phyloP scores from a whole-genome alignment of 768 basidiomycete species.

The Dendrothele bispora region DNA sequence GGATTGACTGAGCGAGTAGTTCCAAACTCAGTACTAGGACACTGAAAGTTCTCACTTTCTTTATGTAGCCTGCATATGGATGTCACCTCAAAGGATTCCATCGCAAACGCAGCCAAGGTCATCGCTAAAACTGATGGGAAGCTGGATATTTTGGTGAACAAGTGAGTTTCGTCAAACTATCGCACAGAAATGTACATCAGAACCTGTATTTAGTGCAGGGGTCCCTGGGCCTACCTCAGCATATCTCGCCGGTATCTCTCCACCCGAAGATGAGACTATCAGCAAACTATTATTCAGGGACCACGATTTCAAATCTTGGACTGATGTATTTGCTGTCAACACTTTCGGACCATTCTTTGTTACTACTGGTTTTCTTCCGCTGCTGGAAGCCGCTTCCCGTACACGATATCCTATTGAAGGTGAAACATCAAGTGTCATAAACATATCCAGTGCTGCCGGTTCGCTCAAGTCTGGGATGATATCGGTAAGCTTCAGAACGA shows the following conservation, averaged over 20 bases:
- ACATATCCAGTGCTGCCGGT: background rate
- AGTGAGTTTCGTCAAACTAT: background rate
- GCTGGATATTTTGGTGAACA: background rate
- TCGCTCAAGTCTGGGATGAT: too few species aligned
- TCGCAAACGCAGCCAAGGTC: background rate
- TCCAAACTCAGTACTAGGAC: too few species aligned
- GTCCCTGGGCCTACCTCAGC: background rate
- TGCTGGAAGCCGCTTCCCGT: background rate
- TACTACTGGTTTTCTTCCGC: background rate
- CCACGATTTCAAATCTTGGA: background rate
- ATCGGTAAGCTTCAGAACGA: too few species aligned
- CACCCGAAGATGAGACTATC: background rate
- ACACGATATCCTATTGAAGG: background rate
- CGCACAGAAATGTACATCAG: background rate
- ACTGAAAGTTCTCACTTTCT: too few species aligned
- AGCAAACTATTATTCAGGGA: background rate
- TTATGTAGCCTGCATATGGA: background rate
- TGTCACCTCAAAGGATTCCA: background rate
- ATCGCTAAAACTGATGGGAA: background rate
- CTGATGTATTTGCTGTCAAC: background rate
- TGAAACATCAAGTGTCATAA: conserved; percentile 1
- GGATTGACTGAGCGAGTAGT: too few species aligned
- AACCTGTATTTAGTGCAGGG: background rate
- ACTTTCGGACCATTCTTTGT: background rate
- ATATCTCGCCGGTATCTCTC: background rate